phyloP scores from a whole-genome alignment of 2,329 filamentous ascomycete species.

The Sclerotinia spermophila region DNA sequence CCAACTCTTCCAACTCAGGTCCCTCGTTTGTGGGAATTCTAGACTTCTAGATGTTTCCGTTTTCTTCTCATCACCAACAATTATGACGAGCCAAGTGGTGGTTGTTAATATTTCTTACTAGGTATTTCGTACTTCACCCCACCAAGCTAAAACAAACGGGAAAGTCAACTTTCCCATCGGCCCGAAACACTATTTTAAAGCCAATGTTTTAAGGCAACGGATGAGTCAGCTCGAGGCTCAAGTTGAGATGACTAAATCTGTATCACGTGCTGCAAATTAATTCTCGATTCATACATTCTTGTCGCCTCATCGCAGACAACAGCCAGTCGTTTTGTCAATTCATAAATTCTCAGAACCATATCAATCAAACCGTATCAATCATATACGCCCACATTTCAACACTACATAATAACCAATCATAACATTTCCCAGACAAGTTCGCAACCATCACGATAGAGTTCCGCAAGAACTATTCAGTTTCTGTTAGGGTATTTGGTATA shows the following conservation, averaged over 20 bases:
- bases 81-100: not conserved
- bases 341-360: not conserved
- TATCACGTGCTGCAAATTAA: not conserved
- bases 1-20: slow-evolving; percentile 9
- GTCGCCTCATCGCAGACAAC: not conserved
- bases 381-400: not conserved
- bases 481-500: slow-evolving; percentile 5
- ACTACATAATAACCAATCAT: not conserved
- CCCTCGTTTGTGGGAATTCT: not conserved
- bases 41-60: slow-evolving; percentile 9
- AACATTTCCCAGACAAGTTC: not conserved
- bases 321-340: not conserved
- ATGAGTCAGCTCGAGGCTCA: not conserved
- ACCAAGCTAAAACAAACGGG: not conserved
- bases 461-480: not conserved
- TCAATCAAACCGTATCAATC: not conserved
- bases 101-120: not conserved
- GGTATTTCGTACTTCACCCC: slow-evolving; percentile 1
- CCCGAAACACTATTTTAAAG: not conserved
- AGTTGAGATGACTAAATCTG: not conserved
- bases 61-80: not conserved
- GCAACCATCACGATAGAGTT: not conserved
- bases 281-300: not conserved
- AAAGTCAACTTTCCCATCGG: slow-evolving; percentile 9
- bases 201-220: not conserved